These are phyloP conservation scores for Corymbia maculata DNA, from an alignment of 345 rosid species.

Conservation along the genomic window DNA sequence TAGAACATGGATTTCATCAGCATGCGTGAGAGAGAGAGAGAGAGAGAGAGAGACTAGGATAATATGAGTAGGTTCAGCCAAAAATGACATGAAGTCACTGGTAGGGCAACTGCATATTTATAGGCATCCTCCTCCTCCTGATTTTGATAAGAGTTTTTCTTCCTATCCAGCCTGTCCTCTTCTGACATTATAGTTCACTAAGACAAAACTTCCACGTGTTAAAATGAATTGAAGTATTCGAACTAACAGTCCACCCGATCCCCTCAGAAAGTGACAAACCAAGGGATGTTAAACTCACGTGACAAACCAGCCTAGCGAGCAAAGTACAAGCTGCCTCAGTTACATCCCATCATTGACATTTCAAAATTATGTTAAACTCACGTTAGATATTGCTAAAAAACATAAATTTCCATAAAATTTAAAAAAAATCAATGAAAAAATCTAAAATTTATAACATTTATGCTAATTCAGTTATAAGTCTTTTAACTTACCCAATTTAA, in stretches of 20 bases:
- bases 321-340: background rate
- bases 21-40: background rate
- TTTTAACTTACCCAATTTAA: no score
- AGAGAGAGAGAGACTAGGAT: background rate
- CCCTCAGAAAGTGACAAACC: background rate
- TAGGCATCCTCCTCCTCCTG: background rate
- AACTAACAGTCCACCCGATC: background rate
- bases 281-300: background rate
- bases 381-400: background rate
- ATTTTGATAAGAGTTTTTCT: background rate
- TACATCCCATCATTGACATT: background rate
- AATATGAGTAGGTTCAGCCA: background rate
- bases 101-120: background rate
- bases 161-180: background rate
- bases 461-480: no score
- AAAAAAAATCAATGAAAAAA: no score
- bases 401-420: background rate
- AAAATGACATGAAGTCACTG: background rate
- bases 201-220: background rate
- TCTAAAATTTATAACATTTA: accelerated
- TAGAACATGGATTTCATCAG: background rate
- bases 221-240: background rate
- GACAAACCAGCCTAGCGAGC: background rate
- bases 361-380: background rate
- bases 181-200: background rate